These are phyloP conservation scores for Dipteronia dyeriana DNA, from an alignment of 345 rosid species.

Conservation along the genomic window DNA sequence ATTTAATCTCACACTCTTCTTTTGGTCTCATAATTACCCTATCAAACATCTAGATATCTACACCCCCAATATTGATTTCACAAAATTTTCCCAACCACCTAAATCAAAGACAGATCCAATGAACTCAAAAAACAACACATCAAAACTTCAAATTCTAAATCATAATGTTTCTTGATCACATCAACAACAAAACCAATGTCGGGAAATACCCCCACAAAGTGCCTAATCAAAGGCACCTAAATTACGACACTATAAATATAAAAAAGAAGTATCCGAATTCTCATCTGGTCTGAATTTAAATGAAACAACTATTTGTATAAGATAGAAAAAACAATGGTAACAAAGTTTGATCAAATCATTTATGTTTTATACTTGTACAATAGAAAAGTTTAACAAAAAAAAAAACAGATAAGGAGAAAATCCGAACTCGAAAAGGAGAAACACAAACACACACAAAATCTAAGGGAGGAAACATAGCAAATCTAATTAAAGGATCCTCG, in stretches of 20 bases:
- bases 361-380: too few relatives aligned
- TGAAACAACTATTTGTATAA: too few relatives aligned
- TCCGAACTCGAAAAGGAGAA: too few relatives aligned
- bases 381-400: too few relatives aligned
- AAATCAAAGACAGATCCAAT: conserved; percentile 1
- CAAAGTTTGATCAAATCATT: too few relatives aligned
- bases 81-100: neutral
- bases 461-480: neutral
- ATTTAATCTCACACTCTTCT: neutral
- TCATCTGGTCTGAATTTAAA: too few relatives aligned
- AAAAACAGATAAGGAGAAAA: too few relatives aligned
- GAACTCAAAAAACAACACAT: conserved; percentile 1
- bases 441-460: neutral
- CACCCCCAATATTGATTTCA: neutral
- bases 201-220: neutral
- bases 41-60: neutral
- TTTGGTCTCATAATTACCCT: neutral
- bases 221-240: neutral
- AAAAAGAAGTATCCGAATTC: neutral
- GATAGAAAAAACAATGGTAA: too few relatives aligned
- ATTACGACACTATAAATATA: neutral
- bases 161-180: neutral
- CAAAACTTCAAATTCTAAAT: neutral
- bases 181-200: neutral
- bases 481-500: conserved; percentile 11